phyloP scores from a whole-genome alignment of 2,329 filamentous ascomycete species.

The Sclerotinia glacialis region DNA sequence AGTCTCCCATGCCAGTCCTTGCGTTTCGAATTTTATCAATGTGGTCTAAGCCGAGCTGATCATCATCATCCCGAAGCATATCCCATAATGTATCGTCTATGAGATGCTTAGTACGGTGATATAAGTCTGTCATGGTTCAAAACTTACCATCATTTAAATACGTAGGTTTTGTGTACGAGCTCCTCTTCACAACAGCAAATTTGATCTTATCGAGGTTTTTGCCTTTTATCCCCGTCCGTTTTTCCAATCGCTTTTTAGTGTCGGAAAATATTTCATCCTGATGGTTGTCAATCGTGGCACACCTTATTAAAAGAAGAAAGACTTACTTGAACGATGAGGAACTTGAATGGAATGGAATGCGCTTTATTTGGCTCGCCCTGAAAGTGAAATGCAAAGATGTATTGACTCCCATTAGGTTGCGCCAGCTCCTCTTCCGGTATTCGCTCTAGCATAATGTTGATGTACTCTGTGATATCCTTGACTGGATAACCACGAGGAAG shows the following conservation, averaged over 20 bases:
- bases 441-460: slow-evolving; percentile 75
- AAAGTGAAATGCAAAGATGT: slow-evolving; percentile 85
- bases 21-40: slow-evolving; percentile 57
- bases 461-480: slow-evolving; percentile 82
- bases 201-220: slow-evolving; percentile 99
- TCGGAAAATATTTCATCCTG: slow-evolving; percentile 84
- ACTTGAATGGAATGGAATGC: slow-evolving; percentile 89
- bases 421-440: slow-evolving; percentile 71
- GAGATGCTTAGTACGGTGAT: slow-evolving; percentile 6
- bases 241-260: slow-evolving; percentile 91
- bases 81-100: slow-evolving; percentile 60
- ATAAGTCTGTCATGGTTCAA: not conserved
- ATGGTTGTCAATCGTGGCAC: slow-evolving; percentile 19
- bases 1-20: slow-evolving; percentile 59
- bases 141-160: slow-evolving; percentile 84
- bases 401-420: slow-evolving; percentile 47
- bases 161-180: slow-evolving; percentile 70
- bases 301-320: not conserved
- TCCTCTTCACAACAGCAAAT: slow-evolving; percentile 75
- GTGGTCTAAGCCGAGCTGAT: slow-evolving; percentile 64
- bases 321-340: slow-evolving; percentile 75
- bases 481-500: slow-evolving; percentile 69
- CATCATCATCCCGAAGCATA: slow-evolving; percentile 53
- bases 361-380: slow-evolving; percentile 81
- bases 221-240: slow-evolving; percentile 90